Percentiles rank a stretch among this genome's conserved stretches.
These are phyloP conservation scores for Dinochytrium kinnereticum DNA, from an alignment of 371 early-diverging fungal species.

Conservation along the genomic window DNA sequence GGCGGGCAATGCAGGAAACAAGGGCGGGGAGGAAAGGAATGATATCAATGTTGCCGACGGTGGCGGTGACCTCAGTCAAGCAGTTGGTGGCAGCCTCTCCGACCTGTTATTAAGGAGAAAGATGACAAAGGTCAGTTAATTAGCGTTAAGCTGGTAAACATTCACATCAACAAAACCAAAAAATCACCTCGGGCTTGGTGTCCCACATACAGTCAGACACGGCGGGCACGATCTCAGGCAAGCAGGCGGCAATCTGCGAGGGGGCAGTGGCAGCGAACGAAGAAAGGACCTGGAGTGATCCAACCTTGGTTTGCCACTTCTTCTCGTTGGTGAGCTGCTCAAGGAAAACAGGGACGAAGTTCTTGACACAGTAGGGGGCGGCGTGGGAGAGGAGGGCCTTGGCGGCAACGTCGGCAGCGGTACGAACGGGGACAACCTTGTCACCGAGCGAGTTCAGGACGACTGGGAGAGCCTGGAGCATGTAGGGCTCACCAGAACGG, in stretches of 20 bases:
- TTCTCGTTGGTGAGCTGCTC: conserved; percentile 70
- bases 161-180: neutral
- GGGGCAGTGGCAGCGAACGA: conserved; percentile 64
- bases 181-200: conserved; percentile 43
- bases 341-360: conserved; percentile 65
- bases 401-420: conserved; percentile 47
- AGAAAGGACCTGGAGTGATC: conserved; percentile 67
- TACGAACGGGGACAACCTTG: conserved; percentile 47
- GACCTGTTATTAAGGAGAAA: conserved; percentile 26
- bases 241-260: conserved; percentile 44
- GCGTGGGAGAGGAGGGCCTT: conserved; percentile 45
- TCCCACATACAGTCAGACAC: conserved; percentile 53
- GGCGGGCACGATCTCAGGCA: conserved; percentile 54
- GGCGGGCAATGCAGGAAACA: conserved; percentile 76
- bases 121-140: too few species aligned
- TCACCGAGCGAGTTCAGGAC: conserved; percentile 62
- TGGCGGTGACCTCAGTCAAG: conserved; percentile 71
- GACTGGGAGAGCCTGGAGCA: conserved; percentile 63
- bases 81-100: conserved; percentile 50
- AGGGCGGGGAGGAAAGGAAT: conserved; percentile 71
- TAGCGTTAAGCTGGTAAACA: neutral
- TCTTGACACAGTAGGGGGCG: conserved; percentile 42
- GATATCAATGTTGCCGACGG: conserved; percentile 82
- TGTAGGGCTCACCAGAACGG: conserved; percentile 63
- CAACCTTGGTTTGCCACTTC: conserved; percentile 81